Evolutionary conservation across 1,139 yeast genomes (phyloP).

Genomic region (Geotrichum fermentans): DNA sequence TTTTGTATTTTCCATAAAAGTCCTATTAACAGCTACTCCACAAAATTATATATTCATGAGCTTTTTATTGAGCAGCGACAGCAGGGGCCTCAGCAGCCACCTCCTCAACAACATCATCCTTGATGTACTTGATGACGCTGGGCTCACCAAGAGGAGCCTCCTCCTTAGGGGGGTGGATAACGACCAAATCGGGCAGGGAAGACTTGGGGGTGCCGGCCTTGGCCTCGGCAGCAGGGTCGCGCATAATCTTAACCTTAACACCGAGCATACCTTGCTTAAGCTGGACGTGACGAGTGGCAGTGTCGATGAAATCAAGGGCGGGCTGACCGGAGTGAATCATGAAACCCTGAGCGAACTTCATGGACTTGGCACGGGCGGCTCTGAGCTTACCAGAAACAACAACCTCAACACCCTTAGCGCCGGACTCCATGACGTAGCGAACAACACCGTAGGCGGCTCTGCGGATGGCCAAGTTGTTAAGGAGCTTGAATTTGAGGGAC

Average conservation of each 20-base stretch:
- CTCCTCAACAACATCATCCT: constrained; percentile 28
- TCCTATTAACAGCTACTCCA: constrained; percentile 4
- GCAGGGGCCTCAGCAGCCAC: constrained; percentile 24
- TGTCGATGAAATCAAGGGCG: constrained; percentile 95
- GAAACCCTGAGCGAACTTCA: constrained; percentile 99
- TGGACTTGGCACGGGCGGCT: constrained; percentile 99
- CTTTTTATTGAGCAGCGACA: constrained; percentile 19
- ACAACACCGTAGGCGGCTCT: constrained; percentile 99
- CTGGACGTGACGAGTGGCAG: constrained; percentile 99
- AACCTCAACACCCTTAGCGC: constrained; percentile 99
- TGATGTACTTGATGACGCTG: constrained; percentile 48
- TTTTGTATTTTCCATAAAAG: constrained; percentile 2
- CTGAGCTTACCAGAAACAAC: constrained; percentile 98
- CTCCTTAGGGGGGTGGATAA: constrained; percentile 95
- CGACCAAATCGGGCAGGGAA: constrained; percentile 91
- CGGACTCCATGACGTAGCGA: constrained; percentile 99
- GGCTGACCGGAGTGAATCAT: constrained; percentile 99
- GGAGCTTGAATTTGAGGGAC: constrained; percentile 95
- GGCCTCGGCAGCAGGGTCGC: constrained; percentile 86
- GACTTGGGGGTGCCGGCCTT: constrained; percentile 80
- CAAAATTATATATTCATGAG: constrained; percentile 6
- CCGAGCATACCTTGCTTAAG: constrained; percentile 99
- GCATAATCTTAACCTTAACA: constrained; percentile 98
- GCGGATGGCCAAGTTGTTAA: constrained; percentile 98
- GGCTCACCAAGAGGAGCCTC: constrained; percentile 87